Percentiles rank a stretch among this genome's conserved stretches.
phyloP scores from a whole-genome alignment of 169 alveolate genomes.

The Eimeria falciformis region DNA sequence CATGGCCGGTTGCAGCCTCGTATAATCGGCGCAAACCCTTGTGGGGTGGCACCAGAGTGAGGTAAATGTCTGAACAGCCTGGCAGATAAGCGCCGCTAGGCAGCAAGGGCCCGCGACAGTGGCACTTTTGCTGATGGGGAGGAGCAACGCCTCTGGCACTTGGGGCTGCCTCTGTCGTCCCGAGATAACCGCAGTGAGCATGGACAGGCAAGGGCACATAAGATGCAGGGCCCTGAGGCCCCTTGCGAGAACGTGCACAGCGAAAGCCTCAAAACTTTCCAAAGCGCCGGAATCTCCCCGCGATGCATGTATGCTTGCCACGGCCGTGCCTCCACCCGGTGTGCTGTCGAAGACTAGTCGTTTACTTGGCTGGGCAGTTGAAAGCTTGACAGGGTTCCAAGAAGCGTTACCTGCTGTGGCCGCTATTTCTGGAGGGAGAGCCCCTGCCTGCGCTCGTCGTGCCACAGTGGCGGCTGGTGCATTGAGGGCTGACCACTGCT shows the following conservation, averaged over 20 bases:
- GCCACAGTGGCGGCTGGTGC: conserved; percentile 20
- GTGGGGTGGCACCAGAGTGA: not conserved
- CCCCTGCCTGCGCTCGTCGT: not conserved
- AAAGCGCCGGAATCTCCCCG: not conserved
- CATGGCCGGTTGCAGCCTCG: too few species aligned
- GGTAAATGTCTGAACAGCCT: conserved; percentile 22
- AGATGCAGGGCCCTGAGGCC: conserved; percentile 16
- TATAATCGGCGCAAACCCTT: too few species aligned
- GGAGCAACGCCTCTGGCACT: conserved; percentile 46
- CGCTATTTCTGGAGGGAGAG: not conserved
- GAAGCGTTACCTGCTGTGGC: conserved; percentile 5
- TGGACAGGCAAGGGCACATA: not conserved
- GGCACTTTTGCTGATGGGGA: not conserved
- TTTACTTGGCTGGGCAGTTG: not conserved
- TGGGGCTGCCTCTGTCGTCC: conserved; percentile 41
- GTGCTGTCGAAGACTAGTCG: not conserved
- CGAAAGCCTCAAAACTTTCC: not conserved
- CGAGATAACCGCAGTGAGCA: conserved; percentile 51
- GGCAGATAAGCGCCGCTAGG: not conserved
- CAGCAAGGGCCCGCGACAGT: conserved; percentile 18
- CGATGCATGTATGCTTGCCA: not conserved
- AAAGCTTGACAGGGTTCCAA: not conserved
- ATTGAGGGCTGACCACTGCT: not conserved
- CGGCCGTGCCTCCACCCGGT: too few species aligned
- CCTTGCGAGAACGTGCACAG: conserved; percentile 34